These are phyloP conservation scores for Baeospora myosura DNA, from an alignment of 1,284 basidiomycete genomes.

Conservation along the genomic window DNA sequence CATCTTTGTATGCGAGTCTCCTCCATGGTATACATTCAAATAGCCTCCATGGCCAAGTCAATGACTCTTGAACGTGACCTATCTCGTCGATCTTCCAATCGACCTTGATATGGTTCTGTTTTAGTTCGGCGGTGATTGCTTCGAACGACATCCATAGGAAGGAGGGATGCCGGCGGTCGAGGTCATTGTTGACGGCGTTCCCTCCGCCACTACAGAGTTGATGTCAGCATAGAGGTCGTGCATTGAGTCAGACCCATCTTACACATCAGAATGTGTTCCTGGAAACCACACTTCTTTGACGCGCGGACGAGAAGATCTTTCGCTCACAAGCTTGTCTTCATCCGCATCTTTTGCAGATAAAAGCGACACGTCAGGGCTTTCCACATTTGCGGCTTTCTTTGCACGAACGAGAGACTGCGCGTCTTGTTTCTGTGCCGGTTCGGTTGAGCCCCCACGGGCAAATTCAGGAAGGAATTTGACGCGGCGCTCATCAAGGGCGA, in stretches of 20 bases:
- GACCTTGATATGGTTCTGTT: too few relatives aligned
- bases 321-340: background rate
- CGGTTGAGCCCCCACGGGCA: background rate
- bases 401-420: slow-evolving; percentile 26
- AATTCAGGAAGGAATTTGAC: slow-evolving; percentile 10
- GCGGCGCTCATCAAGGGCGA: slow-evolving; percentile 29
- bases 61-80: too few relatives aligned
- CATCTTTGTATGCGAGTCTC: too few relatives aligned
- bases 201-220: slow-evolving; percentile 10
- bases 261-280: slow-evolving; percentile 20
- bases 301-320: slow-evolving; percentile 1
- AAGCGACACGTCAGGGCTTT: slow-evolving; percentile 9
- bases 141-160: too few relatives aligned
- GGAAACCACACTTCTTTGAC: slow-evolving; percentile 23
- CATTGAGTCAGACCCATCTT: slow-evolving; percentile 3
- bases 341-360: background rate
- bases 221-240: slow-evolving; percentile 10
- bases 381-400: slow-evolving; percentile 17
- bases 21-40: too few relatives aligned
- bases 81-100: too few relatives aligned
- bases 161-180: too few relatives aligned
- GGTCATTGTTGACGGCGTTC: too few relatives aligned
- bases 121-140: too few relatives aligned
- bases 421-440: slow-evolving; percentile 8
- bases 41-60: too few relatives aligned